A percentile compares a stretch with the other conserved stretches of the same genome.
Conservation (phyloP, 1,139 yeast genomes). For the Sugiyamaella pinicola region DNA sequence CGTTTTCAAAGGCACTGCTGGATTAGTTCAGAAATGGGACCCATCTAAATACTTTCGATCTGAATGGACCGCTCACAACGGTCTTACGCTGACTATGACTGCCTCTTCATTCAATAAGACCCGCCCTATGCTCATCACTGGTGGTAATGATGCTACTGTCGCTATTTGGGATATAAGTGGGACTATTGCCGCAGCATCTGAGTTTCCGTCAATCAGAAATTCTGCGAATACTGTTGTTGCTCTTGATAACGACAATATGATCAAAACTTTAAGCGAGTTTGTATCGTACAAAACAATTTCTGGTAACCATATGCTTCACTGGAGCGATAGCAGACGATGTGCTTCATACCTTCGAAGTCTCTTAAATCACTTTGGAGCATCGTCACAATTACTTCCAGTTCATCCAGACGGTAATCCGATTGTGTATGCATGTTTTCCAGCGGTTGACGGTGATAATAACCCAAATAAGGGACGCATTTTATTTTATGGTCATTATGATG, state of each 20-base stretch:
- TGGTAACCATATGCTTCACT: constrained; percentile 61
- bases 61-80: constrained; percentile 43
- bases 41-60: constrained; percentile 34
- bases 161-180: constrained; percentile 58
- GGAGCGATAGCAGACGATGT: constrained; percentile 84
- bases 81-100: constrained; percentile 37
- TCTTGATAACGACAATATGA: constrained; percentile 59
- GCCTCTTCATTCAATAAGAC: constrained; percentile 27
- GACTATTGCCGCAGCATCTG: constrained; percentile 10
- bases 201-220: background rate
- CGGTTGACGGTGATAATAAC: constrained; percentile 36
- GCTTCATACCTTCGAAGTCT: constrained; percentile 72
- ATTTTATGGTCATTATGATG: constrained; percentile 97
- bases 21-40: constrained; percentile 40
- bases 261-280: constrained; percentile 61
- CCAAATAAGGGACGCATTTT: constrained; percentile 46
- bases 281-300: constrained; percentile 79
- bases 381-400: constrained; percentile 70
- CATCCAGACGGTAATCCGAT: constrained; percentile 75
- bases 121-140: constrained; percentile 49
- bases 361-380: constrained; percentile 72
- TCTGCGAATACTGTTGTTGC: constrained; percentile 16
- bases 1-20: constrained; percentile 57
- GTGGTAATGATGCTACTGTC: constrained; percentile 62
- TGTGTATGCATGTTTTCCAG: constrained; percentile 68